Base-by-base conservation (phyloP, 306 rosid genomes). In the Castanea crenata region DNA sequence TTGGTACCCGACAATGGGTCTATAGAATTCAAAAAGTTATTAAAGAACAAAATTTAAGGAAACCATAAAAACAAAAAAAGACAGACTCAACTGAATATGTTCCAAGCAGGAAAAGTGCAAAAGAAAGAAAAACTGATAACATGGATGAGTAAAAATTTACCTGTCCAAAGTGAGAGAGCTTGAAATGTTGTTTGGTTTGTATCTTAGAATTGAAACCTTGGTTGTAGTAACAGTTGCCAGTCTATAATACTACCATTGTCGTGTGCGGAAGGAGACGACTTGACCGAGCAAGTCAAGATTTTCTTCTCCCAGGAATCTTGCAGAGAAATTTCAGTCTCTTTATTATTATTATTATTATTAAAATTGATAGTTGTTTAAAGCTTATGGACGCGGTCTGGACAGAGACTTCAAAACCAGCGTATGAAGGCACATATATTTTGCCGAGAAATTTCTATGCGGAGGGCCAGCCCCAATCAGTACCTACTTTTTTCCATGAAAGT, bases 201-300 rank as follows among this genome's bases (percentile, higher is more conserved):
- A 49, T 49, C 14, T 38, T 67, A 21, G 70, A 31, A 31, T 14
- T 64, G n/a, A 31, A 64, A 4, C 23, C 20, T 34, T 34, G 25
- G 49, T 5, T 18, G 6, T 32, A 9, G 13, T 1, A 20, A 1
- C 62, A 52, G 32, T 52, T 62, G 73, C 55, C 55, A 23, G n/a
- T 46, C 49, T 7, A 34, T 19, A 35, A 19, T 5, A 34, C 8
- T 2, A 27, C 38, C 5, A 27, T 63, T 6, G 71, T 67, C 20
- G 7, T 46, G 73, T 18, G 16, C 35, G 52, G 32, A n/a, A 32
- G 35, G 76, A 73, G 81, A 83, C 34, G 86, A 78, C 86, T 69
- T 63, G 29, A 25, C 27, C 2, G 27, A 68, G 21, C 49, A 74
- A 75, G 86, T 83, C 80, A 81, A 80, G 35, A 77, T 25, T 68